Evolutionary conservation across 2,329 filamentous ascomycete genomes (phyloP), one percentile per base, ranked within the genome.

Genomic region (Huntiella savannae): DNA sequence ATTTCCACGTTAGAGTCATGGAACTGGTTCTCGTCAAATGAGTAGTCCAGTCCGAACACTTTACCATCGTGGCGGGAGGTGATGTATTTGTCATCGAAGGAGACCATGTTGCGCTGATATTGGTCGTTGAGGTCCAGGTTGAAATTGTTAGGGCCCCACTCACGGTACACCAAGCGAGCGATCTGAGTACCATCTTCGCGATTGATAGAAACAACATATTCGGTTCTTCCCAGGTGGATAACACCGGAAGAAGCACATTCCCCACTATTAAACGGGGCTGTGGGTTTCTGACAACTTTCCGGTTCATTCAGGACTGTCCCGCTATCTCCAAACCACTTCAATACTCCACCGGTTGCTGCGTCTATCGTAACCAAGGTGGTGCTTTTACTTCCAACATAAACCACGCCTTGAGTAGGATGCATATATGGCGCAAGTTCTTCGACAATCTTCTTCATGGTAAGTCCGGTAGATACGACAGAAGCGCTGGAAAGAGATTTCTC

Each of bases 81-180:
- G 43, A 96, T 79, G 61, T 96, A 95, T 51, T 81, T 82, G 53
- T 82, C 78, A 59, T 96, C 87, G 58, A 87, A 79, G 1, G 86
- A 85, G 8, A 68, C 64, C 11, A 72, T 73, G 12, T 45, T 40
- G 34, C 45, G 42, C 33, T 48, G 40, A 56, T 96, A 91, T 57
- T 96, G 85, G 43, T 74, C 74, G 55, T 85, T 78, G 5, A 98
- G 74, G 58, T 98, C 91, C 52, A 75, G 75, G 60, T 98, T 88
- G 50, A 79, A 82, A 49, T 81, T 92, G 60, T 98, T 98, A 11
- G 87, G 83, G 0, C 77, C 79, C 91, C 91, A 98, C 60, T 98
- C 91, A 8, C 85, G 82, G 58, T 92, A 98, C 53, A 77, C 87
- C 54, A 98, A 74, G 0, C 84, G 94, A 56, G 86, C 93, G 51